phyloP scores from a whole-genome alignment of 306 rosid genomes.

The Glycine soja region DNA sequence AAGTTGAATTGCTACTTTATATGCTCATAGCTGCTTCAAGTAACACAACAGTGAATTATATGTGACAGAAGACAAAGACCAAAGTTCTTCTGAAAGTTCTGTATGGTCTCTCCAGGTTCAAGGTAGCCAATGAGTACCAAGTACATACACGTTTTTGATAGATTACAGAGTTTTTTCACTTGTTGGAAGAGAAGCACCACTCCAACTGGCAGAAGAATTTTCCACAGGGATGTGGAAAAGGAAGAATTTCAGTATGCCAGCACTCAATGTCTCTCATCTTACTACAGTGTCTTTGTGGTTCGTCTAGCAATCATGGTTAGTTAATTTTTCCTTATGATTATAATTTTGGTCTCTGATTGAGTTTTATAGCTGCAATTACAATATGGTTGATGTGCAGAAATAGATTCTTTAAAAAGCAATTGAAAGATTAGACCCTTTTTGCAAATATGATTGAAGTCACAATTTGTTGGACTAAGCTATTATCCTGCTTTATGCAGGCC shows the following conservation, averaged over 20 bases:
- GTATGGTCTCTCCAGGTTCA: conserved; percentile 52
- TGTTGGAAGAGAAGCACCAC: conserved; percentile 55
- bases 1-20: conserved; percentile 24
- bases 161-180: conserved; percentile 53
- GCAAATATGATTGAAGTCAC: neutral
- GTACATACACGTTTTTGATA: conserved; percentile 57
- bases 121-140: conserved; percentile 61
- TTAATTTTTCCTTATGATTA: conserved; percentile 14
- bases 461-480: conserved; percentile 31
- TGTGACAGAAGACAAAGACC: conserved; percentile 41
- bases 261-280: conserved; percentile 84
- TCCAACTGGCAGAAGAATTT: conserved; percentile 57
- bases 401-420: neutral
- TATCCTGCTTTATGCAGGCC: conserved; percentile 59
- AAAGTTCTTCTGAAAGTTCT: conserved; percentile 48
- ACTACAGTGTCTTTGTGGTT: conserved; percentile 94
- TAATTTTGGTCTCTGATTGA: conserved; percentile 2
- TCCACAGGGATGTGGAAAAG: conserved; percentile 83
- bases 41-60: conserved; percentile 36
- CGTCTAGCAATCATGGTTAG: conserved; percentile 95
- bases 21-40: conserved; percentile 43
- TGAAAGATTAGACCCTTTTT: conserved; percentile 12
- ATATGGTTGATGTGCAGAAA: conserved; percentile 13
- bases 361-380: conserved; percentile 12
- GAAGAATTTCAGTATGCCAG: conserved; percentile 76